These are phyloP conservation scores for Groenewaldozyma salmanticensis DNA, from an alignment of 805 yeast species.

Conservation along the genomic window DNA sequence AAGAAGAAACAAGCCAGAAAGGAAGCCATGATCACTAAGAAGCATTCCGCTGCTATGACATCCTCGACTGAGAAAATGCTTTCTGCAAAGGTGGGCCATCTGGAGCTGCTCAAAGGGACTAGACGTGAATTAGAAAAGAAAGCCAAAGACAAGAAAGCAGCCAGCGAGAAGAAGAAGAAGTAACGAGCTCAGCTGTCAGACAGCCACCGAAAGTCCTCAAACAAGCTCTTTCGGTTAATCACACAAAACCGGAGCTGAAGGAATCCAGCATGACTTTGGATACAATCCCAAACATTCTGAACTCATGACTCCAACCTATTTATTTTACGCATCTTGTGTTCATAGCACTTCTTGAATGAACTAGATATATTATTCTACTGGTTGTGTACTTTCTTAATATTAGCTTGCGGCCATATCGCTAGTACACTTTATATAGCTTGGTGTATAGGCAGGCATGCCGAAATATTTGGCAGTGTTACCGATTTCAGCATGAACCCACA, in stretches of 20 bases:
- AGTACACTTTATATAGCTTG: too few relatives aligned
- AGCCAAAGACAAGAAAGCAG: conserved; percentile 37
- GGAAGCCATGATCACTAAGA: conserved; percentile 47
- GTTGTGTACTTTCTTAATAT: too few relatives aligned
- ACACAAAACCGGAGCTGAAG: not conserved
- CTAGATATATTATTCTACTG: too few relatives aligned
- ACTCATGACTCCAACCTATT: too few relatives aligned
- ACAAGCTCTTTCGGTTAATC: not conserved
- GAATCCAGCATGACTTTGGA: too few relatives aligned
- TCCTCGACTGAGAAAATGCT: conserved; percentile 74
- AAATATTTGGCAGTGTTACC: too few relatives aligned
- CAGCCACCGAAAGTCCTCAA: not conserved
- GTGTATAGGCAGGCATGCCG: too few relatives aligned
- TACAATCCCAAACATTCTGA: too few relatives aligned
- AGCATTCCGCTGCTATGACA: conserved; percentile 43
- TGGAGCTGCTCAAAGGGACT: conserved; percentile 83
- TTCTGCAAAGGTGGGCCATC: conserved; percentile 86
- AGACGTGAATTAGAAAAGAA: conserved; percentile 70
- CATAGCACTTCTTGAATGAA: too few relatives aligned
- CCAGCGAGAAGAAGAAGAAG: conserved; percentile 5
- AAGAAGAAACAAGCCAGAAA: conserved; percentile 46
- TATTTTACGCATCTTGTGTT: too few relatives aligned
- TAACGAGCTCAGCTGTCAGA: not conserved
- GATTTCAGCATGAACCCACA: too few relatives aligned
- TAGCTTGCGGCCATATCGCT: too few relatives aligned